Base-by-base conservation (phyloP, 345 rosid genomes). In the Populus simonii region DNA sequence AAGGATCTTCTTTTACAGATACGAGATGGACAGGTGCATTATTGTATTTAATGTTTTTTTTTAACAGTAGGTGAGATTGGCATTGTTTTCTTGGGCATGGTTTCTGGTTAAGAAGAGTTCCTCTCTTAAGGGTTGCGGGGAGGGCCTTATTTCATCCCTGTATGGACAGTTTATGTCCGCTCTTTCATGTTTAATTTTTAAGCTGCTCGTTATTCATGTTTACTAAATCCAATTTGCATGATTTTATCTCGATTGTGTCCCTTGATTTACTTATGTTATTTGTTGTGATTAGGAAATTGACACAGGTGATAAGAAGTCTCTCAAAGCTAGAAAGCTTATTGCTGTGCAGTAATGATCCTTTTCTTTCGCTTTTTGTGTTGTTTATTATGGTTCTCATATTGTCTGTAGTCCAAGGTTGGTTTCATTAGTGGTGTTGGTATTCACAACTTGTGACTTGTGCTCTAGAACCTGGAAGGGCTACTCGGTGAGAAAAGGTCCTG, bases 401-500 rank as follows among this genome's bases (percentile, higher is more conserved):
- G 25, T 53, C 25, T 72, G 9, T 59, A 57, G 36, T 49, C 43
- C 6, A 63, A 23, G 68, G 20, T 27, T 63, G 36, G 70, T 17
- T 36, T 20, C 5, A 17, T 16, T n/a, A 45, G 55, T 62, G 23
- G 31, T 22, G 61, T 18, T 35, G 63, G 36, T 43, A 11, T 25
- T n/a, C 41, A 13, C 53, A 38, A 65, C 27, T 33, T 65, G 51
- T 63, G 68, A 63, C 35, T 74, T 72, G 39, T 79, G 65, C 59
- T 82, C 15, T 78, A 93, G 98, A 86, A 82, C 82, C 17, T 93
- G 99, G 98, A 91, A 89, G 76, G 98, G 97, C 66, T 95, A 93
- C 83, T 88, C 87, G 7, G 87, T 91, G 72, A 89, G 75, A 77
- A 92, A 87, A 84, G 99, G 99, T 75, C 91, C 98, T 45, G 89